These are phyloP conservation scores for Ophiocordyceps camponoti-saundersi DNA, from an alignment of 2,329 filamentous ascomycete species.

Conservation along the genomic window DNA sequence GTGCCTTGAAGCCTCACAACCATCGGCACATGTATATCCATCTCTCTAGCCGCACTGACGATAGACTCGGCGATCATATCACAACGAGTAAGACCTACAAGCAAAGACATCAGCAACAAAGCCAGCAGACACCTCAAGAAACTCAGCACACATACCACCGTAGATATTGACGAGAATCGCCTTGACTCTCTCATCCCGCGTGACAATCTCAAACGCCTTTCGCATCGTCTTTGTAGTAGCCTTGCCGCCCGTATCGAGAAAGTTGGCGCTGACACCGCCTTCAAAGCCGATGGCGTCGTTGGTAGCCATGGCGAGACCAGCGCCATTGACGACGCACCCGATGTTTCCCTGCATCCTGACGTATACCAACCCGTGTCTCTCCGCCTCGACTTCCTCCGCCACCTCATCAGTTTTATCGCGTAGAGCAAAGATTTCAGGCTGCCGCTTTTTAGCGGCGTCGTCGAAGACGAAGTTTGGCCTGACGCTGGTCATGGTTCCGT, in stretches of 20 bases:
- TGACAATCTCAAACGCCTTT: slow-evolving; percentile 56
- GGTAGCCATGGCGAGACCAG: slow-evolving; percentile 82
- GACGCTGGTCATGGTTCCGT: slow-evolving; percentile 13
- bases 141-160: slow-evolving; percentile 14
- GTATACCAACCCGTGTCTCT: slow-evolving; percentile 60
- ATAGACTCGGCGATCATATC: slow-evolving; percentile 35
- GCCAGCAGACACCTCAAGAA: too few species aligned
- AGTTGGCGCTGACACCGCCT: slow-evolving; percentile 60
- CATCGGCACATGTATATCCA: slow-evolving; percentile 22
- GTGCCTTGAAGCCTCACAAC: slow-evolving; percentile 30
- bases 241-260: slow-evolving; percentile 80
- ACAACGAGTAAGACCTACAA: slow-evolving; percentile 26
- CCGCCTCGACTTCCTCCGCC: slow-evolving; percentile 17
- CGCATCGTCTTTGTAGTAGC: slow-evolving; percentile 70
- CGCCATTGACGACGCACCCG: slow-evolving; percentile 76
- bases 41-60: slow-evolving; percentile 20
- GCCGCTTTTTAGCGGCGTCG: slow-evolving; percentile 25
- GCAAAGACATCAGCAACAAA: background rate
- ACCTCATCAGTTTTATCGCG: slow-evolving; percentile 17
- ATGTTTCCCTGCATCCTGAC: slow-evolving; percentile 47
- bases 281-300: slow-evolving; percentile 58
- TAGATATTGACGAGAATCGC: slow-evolving; percentile 46
- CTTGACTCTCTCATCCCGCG: slow-evolving; percentile 53
- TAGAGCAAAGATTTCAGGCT: slow-evolving; percentile 19
- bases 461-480: slow-evolving; percentile 29